phyloP scores from a whole-genome alignment of 2,329 filamentous ascomycete species.

The Sporothrix inflata region DNA sequence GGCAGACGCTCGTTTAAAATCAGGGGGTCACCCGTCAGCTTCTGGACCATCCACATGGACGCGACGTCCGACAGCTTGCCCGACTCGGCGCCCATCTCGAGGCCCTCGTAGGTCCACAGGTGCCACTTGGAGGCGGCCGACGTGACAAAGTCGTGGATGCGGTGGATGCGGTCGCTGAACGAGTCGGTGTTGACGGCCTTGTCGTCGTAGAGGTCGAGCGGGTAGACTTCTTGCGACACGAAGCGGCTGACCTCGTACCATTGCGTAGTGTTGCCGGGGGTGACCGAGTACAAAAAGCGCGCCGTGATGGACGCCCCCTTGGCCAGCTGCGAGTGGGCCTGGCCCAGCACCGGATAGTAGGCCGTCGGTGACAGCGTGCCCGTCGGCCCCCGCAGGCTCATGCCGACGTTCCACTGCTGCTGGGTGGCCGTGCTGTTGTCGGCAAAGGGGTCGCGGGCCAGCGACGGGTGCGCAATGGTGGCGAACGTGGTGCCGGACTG shows the following conservation, averaged over 20 bases:
- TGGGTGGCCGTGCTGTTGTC: constrained; percentile 16
- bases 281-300: constrained; percentile 21
- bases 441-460: constrained; percentile 27
- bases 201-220: constrained; percentile 21
- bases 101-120: constrained; percentile 23
- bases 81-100: constrained; percentile 29
- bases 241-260: constrained; percentile 30
- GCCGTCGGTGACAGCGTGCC: constrained; percentile 27
- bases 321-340: constrained; percentile 29
- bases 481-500: constrained; percentile 16
- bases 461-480: constrained; percentile 20
- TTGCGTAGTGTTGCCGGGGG: constrained; percentile 1
- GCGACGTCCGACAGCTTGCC: constrained; percentile 30
- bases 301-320: constrained; percentile 20
- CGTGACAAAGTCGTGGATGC: constrained; percentile 31
- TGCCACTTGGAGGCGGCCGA: constrained; percentile 25
- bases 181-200: constrained; percentile 25
- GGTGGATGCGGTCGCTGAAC: constrained; percentile 28
- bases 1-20: constrained; percentile 28
- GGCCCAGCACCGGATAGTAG: constrained; percentile 29
- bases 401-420: constrained; percentile 30
- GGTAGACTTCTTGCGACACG: constrained; percentile 28
- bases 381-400: constrained; percentile 26
- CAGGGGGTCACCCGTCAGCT: constrained; percentile 24
- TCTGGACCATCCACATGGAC: constrained; percentile 29